Evolutionary conservation across 2,329 filamentous ascomycete genomes (phyloP).

Genomic region (Calycina marina): DNA sequence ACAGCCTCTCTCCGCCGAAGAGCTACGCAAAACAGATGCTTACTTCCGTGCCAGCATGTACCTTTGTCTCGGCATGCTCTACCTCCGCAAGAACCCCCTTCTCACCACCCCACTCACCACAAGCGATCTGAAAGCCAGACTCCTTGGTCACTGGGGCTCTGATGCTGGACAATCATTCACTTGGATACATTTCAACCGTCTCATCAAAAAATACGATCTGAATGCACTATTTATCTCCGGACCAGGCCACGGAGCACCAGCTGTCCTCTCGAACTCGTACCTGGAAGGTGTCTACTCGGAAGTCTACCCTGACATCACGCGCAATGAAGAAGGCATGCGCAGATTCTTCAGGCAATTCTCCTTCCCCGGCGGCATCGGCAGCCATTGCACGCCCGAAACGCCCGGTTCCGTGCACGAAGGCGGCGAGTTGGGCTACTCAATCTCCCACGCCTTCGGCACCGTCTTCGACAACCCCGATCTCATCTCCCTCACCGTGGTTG

Average conservation of each 20-base stretch:
- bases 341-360: constrained; percentile 75
- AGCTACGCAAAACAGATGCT: constrained; percentile 53
- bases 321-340: constrained; percentile 53
- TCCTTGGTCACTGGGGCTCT: constrained; percentile 67
- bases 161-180: constrained; percentile 72
- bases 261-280: constrained; percentile 61
- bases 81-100: constrained; percentile 59
- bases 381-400: constrained; percentile 66
- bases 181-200: constrained; percentile 68
- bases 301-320: constrained; percentile 59
- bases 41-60: constrained; percentile 66
- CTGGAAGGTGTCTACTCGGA: constrained; percentile 67
- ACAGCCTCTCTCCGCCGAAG: constrained; percentile 47
- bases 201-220: constrained; percentile 68
- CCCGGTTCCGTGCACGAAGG: constrained; percentile 67
- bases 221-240: constrained; percentile 62
- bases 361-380: constrained; percentile 66
- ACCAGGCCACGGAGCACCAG: constrained; percentile 65
- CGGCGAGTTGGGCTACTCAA: constrained; percentile 67
- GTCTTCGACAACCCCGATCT: constrained; percentile 64
- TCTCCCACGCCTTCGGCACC: constrained; percentile 64
- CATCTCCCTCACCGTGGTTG: constrained; percentile 65
- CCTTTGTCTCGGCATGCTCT: constrained; percentile 67
- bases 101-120: constrained; percentile 52
- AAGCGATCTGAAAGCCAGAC: constrained; percentile 55